These are phyloP conservation scores for Trametes pubescens DNA, from an alignment of 1,284 basidiomycete genomes.

Conservation along the genomic window DNA sequence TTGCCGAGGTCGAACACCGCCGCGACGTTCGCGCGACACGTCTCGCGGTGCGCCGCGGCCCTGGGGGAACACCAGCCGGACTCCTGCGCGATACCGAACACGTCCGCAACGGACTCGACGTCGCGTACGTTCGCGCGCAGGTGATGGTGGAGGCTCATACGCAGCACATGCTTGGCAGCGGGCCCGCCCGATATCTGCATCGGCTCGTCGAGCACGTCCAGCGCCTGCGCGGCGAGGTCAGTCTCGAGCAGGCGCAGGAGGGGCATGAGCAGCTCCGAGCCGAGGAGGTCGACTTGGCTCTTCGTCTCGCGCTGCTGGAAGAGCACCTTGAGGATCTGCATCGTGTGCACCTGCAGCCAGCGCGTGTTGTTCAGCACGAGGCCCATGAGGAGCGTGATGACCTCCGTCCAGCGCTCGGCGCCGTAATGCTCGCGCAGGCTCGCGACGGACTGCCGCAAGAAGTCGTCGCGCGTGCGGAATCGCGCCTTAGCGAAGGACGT, in stretches of 20 bases:
- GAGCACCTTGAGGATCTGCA: slow-evolving; percentile 90
- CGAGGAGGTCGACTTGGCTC: slow-evolving; percentile 76
- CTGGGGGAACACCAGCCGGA: slow-evolving; percentile 89
- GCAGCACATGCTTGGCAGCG: slow-evolving; percentile 84
- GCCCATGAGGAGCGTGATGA: slow-evolving; percentile 85
- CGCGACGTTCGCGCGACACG: slow-evolving; percentile 79
- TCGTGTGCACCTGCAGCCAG: slow-evolving; percentile 84
- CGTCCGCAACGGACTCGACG: slow-evolving; percentile 63
- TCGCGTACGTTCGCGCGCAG: slow-evolving; percentile 51
- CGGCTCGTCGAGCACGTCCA: slow-evolving; percentile 93
- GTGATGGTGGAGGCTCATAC: slow-evolving; percentile 81
- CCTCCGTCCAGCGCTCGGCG: slow-evolving; percentile 72
- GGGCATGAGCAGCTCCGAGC: slow-evolving; percentile 91
- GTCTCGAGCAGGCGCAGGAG: slow-evolving; percentile 87
- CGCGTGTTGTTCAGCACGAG: slow-evolving; percentile 86
- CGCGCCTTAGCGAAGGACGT: slow-evolving; percentile 87
- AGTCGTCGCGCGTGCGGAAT: slow-evolving; percentile 94
- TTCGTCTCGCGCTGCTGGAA: slow-evolving; percentile 88
- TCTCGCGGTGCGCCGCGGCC: slow-evolving; percentile 63
- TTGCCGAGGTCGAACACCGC: slow-evolving; percentile 88
- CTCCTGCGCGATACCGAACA: slow-evolving; percentile 84
- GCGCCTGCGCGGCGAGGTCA: slow-evolving; percentile 84
- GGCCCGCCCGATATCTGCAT: slow-evolving; percentile 80
- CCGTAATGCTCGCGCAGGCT: slow-evolving; percentile 88
- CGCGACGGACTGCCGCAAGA: slow-evolving; percentile 88